phyloP scores from a whole-genome alignment of 2,329 filamentous ascomycete species.

The Pseudogymnoascus sp. region DNA sequence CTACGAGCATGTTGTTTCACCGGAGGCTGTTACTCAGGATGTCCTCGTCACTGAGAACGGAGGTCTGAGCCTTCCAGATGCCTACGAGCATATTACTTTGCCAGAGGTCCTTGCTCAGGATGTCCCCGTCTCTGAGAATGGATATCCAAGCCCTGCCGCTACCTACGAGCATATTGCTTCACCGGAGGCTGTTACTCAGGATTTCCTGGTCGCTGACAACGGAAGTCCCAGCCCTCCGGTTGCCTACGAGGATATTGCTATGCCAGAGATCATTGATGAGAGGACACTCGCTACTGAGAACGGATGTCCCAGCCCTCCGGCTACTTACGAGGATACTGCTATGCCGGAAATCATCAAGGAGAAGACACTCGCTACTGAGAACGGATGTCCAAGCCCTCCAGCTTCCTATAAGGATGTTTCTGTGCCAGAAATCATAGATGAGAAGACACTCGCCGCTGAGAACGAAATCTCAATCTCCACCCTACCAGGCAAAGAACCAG shows the following conservation, averaged over 20 bases:
- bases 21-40: too few species aligned
- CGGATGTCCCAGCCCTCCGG: background rate
- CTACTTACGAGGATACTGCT: too few species aligned
- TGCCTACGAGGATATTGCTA: background rate
- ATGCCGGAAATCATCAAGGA: too few species aligned
- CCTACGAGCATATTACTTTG: too few species aligned
- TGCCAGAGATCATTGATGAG: background rate
- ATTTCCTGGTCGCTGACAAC: too few species aligned
- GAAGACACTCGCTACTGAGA: too few species aligned
- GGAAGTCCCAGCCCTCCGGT: too few species aligned
- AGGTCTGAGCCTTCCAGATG: too few species aligned
- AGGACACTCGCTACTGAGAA: background rate
- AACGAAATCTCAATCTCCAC: background rate
- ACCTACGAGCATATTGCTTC: background rate
- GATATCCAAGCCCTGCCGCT: background rate
- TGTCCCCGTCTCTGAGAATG: too few species aligned
- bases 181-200: background rate
- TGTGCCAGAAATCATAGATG: background rate
- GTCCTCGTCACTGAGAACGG: too few species aligned
- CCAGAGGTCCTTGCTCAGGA: too few species aligned
- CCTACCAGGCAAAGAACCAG: background rate
- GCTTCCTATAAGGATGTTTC: background rate
- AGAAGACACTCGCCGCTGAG: background rate
- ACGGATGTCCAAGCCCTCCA: too few species aligned
- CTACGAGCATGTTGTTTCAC: background rate